Base-by-base conservation (phyloP, 176 grass and related monocot genomes). In the Leersia perrieri region DNA sequence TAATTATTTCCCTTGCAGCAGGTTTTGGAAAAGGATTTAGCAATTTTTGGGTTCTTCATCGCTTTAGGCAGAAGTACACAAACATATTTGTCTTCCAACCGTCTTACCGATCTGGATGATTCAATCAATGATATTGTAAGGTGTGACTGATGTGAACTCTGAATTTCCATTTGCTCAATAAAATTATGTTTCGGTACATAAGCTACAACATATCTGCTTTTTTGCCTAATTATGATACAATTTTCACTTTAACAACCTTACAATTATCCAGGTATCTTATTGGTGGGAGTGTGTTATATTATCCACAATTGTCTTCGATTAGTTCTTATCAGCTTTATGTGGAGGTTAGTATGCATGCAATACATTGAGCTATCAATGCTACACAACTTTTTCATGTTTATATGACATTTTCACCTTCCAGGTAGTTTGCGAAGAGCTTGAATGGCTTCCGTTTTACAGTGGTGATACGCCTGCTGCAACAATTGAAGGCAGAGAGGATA, bases 41-140 rank as follows among this genome's bases (percentile, higher is more conserved):
- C 90, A 9, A 95, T 99, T 63, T 99, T 99, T 90, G 96, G 96
- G 9, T 99, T 99, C 88, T 99, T 99, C 92, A 95, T 99, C 85
- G 93, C 96, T 53, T 92, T 99, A 63, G 96, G 90, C 76, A 99
- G 90, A 90, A 91, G 90, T 33, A 95, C 88, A 34, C 96, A 99
- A 78, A 76, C 91, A 32, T 95, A 95, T 82, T 86, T 99, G 60
- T 95, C 90, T 70, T 91, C 79, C 79, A 95, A 91, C 82, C 40
- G 58, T 89, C 65, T 93, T 84, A 89, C 83, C 72, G 75, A 88
- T 77, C 84, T 88, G 83, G 87, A 95, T 78, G 90, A 91, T 70
- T 88, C 87, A 75, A 68, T 95, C 60, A 82, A 90, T 86, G 79
- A 73, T 78, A 87, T 99, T 83, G 80, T 95, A 95, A 99, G 96